Base-by-base conservation (phyloP, 441 rosid genomes). In the Bocquillonia castaneifolia region DNA sequence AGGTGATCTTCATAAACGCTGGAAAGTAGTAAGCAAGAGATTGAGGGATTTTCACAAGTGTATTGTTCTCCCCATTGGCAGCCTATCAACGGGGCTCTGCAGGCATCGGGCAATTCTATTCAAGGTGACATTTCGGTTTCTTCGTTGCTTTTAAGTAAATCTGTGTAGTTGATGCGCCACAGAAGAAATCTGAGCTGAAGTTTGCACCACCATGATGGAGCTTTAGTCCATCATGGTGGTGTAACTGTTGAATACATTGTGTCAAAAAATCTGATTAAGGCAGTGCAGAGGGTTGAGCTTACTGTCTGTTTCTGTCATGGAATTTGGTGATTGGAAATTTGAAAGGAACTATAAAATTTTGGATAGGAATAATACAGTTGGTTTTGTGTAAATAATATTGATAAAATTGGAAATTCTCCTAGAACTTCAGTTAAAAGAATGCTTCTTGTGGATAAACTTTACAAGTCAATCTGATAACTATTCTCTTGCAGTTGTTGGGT, bases 91-190 rank as follows among this genome's bases (percentile, higher is more conserved):
- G 77, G 99, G 99, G 50, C 94, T 91, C 28, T 93, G 99, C 77
- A 76, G 99, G 70, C 99, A 93, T 70, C 97, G 99, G 20, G 96
- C 99, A 57, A 86, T 93, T 77, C 73, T 93, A 25, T 93, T 93
- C 79, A 93, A 93, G 97, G 96, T 89, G 73, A 77, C 34, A 2
- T 54, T 73, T 66, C 22, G 39, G 6, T 44, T 57, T 22, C 14
- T 17, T 12, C 4, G 23, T 64, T n/a, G 32, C 22, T 5, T 36
- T 56, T 23, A 6, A 20, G 1, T 25, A 6, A 17, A 25, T 3
- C 23, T 9, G 10, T 67, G 37, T 54, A 10, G 36, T 15, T 54
- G 2, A 28, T 54, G n/a, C 31, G 7, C 45, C 36, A 40, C 20
- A 37, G 64, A 59, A 59, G 6, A 20, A 22, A 1, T 59, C 50